phyloP scores from a whole-genome alignment of 176 grass and related monocot species.

The Oryza meridionalis region DNA sequence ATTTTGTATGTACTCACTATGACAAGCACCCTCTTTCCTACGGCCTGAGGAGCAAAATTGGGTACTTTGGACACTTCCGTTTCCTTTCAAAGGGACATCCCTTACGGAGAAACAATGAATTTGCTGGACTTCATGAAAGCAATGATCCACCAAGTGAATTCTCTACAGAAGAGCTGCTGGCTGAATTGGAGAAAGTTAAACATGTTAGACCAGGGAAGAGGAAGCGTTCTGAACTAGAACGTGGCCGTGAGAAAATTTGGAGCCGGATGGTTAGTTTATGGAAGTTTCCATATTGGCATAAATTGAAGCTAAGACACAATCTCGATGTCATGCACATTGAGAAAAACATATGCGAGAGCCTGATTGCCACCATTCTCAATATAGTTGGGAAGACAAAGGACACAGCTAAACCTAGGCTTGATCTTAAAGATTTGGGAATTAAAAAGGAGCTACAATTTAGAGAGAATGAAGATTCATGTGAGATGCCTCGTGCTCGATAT shows the following conservation, averaged over 20 bases:
- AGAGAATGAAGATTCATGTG: background rate
- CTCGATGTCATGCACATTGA: background rate
- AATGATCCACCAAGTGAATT: background rate
- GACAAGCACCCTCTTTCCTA: background rate
- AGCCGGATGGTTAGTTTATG: background rate
- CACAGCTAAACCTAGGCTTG: too few species aligned
- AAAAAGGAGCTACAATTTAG: slow-evolving; percentile 14
- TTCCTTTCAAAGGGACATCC: background rate
- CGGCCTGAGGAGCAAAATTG: background rate
- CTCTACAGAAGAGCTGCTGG: background rate
- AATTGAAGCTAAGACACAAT: background rate
- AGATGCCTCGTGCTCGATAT: background rate
- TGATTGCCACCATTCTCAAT: background rate
- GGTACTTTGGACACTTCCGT: background rate
- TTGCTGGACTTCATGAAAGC: background rate
- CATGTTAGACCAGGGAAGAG: background rate
- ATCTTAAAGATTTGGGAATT: background rate
- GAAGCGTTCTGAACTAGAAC: background rate
- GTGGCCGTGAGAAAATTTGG: background rate
- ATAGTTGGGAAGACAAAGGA: background rate
- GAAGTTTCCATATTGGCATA: background rate
- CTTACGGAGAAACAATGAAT: background rate
- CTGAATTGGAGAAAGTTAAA: background rate
- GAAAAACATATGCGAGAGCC: background rate
- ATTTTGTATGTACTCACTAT: background rate